Evolutionary conservation across 164 flowering plant genomes (phyloP), one percentile per base, ranked within the genome.

Genomic region (Litsea cubeba): DNA sequence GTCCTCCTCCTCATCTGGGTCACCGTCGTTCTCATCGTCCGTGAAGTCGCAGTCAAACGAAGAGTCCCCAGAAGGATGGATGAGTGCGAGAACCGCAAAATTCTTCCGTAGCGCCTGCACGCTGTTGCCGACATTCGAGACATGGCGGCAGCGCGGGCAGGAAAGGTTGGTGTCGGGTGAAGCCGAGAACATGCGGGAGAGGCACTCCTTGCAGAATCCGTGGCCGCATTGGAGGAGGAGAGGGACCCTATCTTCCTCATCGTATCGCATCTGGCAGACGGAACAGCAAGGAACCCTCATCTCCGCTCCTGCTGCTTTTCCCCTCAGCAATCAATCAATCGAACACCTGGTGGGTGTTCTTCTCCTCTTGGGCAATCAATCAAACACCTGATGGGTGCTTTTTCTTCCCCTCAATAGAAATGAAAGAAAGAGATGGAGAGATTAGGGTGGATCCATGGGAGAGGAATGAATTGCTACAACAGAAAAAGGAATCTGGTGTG

Each of bases 151-250:
- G 12, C 96, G 81, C 46, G 99, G 99, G 75, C 99, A 96, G 14
- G 93, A 72, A 24, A 94, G 88, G 14, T 90, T 74, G 6, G 87
- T 82, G 69, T 94, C 97, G 1, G 85, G 54, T 0, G 97, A 86
- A 3, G 97, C 82, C 0, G 95, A 71, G 85, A 94, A 92, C 92
- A 96, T 85, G 25, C 77, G 74, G 1, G 97, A 91, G 18, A 93
- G 81, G 71, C 99, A 96, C 22, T 93, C 95, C 67, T 76, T 86
- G 82, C 99, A 96, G 86, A 91, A 96, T n/a, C 97, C 97, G 62
- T 96, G 99, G 46, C 99, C 99, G 85, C 99, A 96, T 84, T 96
- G 95, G 73, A 96, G 98, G 70, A 96, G 81, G 5, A 96, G 78
- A 1, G 99, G 99, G 1, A 88, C 90, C 58, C 99, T 76, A 69